Evolutionary conservation across 257 asterid genomes (phyloP).

Genomic region (Coffea canephora): DNA sequence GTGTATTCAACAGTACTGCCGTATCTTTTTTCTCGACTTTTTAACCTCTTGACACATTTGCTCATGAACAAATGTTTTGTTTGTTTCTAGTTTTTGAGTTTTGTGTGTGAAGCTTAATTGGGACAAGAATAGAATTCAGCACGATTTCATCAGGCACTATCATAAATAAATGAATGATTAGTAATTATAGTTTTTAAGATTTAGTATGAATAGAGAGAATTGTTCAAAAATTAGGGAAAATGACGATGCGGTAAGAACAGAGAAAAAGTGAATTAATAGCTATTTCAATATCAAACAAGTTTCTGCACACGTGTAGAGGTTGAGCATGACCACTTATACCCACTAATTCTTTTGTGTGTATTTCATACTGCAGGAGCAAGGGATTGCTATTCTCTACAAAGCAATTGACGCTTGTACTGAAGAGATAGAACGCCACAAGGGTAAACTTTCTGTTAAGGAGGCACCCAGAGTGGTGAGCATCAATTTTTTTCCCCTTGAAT

Average conservation of each 20-base stretch:
- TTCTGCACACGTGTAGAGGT: not conserved
- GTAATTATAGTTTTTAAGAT: not conserved
- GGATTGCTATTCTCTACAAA: conserved; percentile 64
- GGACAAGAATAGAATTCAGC: not conserved
- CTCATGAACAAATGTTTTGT: not conserved
- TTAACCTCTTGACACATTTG: too few species aligned
- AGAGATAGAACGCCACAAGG: conserved; percentile 76
- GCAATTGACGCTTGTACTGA: conserved; percentile 86
- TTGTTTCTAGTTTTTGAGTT: not conserved
- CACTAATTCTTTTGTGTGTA: not conserved
- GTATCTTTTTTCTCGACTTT: not conserved
- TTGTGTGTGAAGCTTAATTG: not conserved
- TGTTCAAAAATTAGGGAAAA: not conserved
- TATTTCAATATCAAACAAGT: too few species aligned
- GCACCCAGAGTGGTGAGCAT: conserved; percentile 87
- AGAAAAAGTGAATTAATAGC: not conserved
- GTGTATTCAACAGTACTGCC: not conserved
- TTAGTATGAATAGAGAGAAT: not conserved
- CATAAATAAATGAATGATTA: not conserved
- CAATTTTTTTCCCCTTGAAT: not conserved
- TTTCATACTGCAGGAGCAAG: conserved; percentile 75
- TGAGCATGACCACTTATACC: not conserved
- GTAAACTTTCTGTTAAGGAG: conserved; percentile 87
- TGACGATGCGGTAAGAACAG: not conserved
- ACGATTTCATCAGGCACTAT: not conserved